Evolutionary conservation across 768 basidiomycete genomes (phyloP).

Genomic region (Austroboletus festivus): DNA sequence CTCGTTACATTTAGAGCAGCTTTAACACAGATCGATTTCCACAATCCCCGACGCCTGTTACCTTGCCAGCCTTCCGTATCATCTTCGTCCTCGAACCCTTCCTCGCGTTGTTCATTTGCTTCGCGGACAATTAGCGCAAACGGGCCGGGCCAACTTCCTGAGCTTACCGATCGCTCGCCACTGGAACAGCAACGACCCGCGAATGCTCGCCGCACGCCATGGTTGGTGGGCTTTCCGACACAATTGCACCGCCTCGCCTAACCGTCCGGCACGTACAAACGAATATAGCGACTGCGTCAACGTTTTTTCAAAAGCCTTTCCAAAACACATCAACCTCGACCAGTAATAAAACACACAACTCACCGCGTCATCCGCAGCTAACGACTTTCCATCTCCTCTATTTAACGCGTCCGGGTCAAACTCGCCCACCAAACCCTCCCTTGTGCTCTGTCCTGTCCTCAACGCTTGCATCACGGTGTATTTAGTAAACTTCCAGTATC

Average conservation of each 20-base stretch:
- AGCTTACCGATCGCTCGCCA: conserved; percentile 71
- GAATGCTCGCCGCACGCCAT: conserved; percentile 88
- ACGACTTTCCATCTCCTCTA: conserved; percentile 50
- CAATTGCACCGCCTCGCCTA: conserved; percentile 80
- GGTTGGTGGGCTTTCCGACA: conserved; percentile 83
- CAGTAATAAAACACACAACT: background rate
- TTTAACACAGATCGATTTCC: conserved; percentile 84
- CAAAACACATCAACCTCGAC: background rate
- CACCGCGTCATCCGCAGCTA: conserved; percentile 79
- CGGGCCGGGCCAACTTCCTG: background rate
- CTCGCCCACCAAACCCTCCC: conserved; percentile 57
- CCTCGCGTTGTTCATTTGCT: conserved; percentile 50
- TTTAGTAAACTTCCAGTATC: conserved; percentile 84
- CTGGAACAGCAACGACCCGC: conserved; percentile 74
- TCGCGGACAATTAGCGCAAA: conserved; percentile 34
- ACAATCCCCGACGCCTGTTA: conserved; percentile 72
- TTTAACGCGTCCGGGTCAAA: conserved; percentile 83
- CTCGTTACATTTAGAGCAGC: conserved; percentile 69
- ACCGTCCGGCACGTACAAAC: conserved; percentile 77
- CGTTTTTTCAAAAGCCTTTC: conserved; percentile 76
- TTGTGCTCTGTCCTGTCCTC: conserved; percentile 43
- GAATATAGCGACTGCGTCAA: conserved; percentile 76
- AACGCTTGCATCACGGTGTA: conserved; percentile 64
- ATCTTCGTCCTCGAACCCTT: conserved; percentile 43
- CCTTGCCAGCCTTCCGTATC: conserved; percentile 59